Conservation (phyloP, 2,329 filamentous ascomycete genomes). For the Thelonectria blattea region DNA sequence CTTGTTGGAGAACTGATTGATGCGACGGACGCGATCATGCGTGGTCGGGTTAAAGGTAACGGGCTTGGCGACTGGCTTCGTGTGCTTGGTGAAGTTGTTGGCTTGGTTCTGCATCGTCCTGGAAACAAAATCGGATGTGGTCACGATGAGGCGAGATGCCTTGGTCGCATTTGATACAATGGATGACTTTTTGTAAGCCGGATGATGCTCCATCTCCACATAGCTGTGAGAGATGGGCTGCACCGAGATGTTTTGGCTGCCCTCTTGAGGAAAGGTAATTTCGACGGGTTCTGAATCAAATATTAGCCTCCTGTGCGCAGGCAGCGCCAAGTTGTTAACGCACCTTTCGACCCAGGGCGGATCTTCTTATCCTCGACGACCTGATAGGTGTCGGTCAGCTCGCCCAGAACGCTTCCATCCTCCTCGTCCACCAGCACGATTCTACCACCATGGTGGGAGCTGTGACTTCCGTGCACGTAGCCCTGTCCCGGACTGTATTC, state of each 20-base stretch:
- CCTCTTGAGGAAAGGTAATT: conserved; percentile 74
- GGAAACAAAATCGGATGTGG: conserved; percentile 79
- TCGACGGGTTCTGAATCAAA: conserved; percentile 72
- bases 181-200: conserved; percentile 87
- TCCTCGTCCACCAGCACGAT: conserved; percentile 96
- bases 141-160: conserved; percentile 91
- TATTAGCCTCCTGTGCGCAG: background rate
- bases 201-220: conserved; percentile 79
- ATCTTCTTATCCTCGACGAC: conserved; percentile 79
- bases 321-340: background rate
- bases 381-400: conserved; percentile 82
- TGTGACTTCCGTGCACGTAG: conserved; percentile 70
- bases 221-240: conserved; percentile 73
- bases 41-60: conserved; percentile 88
- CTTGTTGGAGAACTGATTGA: conserved; percentile 82
- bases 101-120: conserved; percentile 80
- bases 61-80: conserved; percentile 77
- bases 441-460: conserved; percentile 63
- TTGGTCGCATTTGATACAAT: conserved; percentile 86
- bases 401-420: conserved; percentile 92
- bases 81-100: conserved; percentile 79
- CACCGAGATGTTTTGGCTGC: conserved; percentile 68
- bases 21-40: conserved; percentile 83
- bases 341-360: conserved; percentile 85
- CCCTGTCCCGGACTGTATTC: conserved; percentile 81